Evolutionary conservation across 106 monocot genomes (phyloP).

Genomic region (Dendrobium officinale): DNA sequence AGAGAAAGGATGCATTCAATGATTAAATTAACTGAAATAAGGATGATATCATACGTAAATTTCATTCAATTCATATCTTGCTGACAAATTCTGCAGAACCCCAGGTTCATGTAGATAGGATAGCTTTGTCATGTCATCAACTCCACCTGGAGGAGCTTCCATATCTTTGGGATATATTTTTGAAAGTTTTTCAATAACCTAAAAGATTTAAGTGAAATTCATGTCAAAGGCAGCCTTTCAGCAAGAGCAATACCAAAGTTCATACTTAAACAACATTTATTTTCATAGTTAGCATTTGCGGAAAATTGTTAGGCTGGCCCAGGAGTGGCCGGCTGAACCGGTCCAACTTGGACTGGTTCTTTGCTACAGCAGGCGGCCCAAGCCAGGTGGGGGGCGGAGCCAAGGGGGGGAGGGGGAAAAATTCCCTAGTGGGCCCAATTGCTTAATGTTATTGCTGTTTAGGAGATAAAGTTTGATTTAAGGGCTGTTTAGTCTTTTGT

Average conservation of each 20-base stretch:
- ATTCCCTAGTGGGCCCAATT: too few species aligned
- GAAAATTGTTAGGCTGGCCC: neutral
- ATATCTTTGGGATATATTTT: conserved; percentile 56
- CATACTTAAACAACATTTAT: neutral
- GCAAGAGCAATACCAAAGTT: neutral
- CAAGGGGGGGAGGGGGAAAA: too few species aligned
- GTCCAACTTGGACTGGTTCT: too few species aligned
- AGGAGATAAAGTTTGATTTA: too few species aligned
- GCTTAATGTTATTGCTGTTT: too few species aligned
- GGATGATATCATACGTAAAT: conserved; percentile 55
- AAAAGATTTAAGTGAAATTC: neutral
- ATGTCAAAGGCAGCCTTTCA: neutral
- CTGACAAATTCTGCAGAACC: conserved; percentile 59
- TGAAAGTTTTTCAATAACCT: conserved; percentile 48
- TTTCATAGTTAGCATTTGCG: neutral
- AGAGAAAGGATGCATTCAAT: neutral
- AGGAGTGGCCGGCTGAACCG: too few species aligned
- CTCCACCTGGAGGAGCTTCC: conserved; percentile 72
- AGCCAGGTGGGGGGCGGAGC: too few species aligned
- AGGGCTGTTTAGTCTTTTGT: too few species aligned
- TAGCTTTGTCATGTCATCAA: conserved; percentile 84
- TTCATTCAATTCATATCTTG: conserved; percentile 66
- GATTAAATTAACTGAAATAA: neutral
- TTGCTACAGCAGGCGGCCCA: too few species aligned
- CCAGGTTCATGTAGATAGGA: conserved; percentile 88